Evolutionary conservation across 768 basidiomycete species (phyloP).

Genomic region (Termitomyces sp.): DNA sequence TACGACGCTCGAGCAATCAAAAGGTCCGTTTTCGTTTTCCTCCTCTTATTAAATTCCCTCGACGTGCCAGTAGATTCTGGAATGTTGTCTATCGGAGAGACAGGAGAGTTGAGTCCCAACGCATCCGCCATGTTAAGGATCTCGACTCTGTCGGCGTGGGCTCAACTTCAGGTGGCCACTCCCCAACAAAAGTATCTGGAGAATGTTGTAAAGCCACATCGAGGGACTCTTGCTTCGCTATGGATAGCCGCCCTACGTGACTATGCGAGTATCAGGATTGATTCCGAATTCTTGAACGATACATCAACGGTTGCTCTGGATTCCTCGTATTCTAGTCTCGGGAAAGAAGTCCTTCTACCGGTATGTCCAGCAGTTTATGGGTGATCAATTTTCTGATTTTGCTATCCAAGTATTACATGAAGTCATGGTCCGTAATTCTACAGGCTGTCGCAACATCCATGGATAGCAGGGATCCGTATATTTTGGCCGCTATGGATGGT

Average conservation of each 20-base stretch:
- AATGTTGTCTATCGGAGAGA: conserved; percentile 81
- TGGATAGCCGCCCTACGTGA: conserved; percentile 91
- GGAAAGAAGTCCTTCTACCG: conserved; percentile 87
- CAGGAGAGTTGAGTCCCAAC: conserved; percentile 85
- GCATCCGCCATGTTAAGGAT: conserved; percentile 94
- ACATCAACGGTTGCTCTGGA: conserved; percentile 73
- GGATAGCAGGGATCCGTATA: conserved; percentile 60
- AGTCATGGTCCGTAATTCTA: conserved; percentile 78
- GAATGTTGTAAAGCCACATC: conserved; percentile 80
- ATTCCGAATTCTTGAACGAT: conserved; percentile 83
- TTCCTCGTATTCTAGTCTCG: conserved; percentile 81
- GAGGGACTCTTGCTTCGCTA: conserved; percentile 66
- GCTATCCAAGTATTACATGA: conserved; percentile 72
- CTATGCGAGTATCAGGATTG: conserved; percentile 86
- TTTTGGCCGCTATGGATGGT: conserved; percentile 83
- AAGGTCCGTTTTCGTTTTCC: conserved; percentile 48
- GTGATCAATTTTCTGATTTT: not conserved
- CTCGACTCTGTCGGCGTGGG: conserved; percentile 93
- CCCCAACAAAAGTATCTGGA: conserved; percentile 69
- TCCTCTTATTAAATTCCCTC: no score
- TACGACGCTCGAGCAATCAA: conserved; percentile 83
- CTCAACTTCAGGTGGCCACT: conserved; percentile 82
- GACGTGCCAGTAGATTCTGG: conserved; percentile 57
- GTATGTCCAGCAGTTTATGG: conserved; percentile 43
- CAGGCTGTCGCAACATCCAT: conserved; percentile 83